Conservation (phyloP, 441 rosid genomes). For the Mallotus japonicus region DNA sequence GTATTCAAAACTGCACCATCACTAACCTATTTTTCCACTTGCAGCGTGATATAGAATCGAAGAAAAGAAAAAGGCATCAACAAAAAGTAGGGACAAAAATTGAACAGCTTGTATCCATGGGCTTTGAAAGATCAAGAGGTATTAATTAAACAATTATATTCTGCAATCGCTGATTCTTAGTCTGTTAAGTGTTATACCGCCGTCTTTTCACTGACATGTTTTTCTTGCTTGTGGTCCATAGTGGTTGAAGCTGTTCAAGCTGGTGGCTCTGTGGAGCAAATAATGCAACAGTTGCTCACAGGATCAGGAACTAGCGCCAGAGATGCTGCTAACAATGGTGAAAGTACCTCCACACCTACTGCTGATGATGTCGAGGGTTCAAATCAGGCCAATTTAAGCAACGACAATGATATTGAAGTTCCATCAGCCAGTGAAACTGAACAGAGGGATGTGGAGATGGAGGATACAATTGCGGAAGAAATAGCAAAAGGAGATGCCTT, state of each 20-base stretch:
- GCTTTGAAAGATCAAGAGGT: constrained; percentile 78
- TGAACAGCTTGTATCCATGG: constrained; percentile 77
- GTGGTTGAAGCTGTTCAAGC: constrained; percentile 55
- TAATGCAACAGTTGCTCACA: constrained; percentile 47
- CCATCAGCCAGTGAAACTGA: constrained; percentile 25
- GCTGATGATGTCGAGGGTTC: constrained; percentile 8
- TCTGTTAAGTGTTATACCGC: background rate
- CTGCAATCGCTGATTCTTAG: background rate
- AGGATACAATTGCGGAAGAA: constrained; percentile 58
- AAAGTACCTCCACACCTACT: constrained; percentile 20
- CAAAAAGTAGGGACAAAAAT: constrained; percentile 34
- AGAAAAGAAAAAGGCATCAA: constrained; percentile 62
- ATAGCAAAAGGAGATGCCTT: constrained; percentile 52
- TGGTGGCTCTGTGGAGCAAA: constrained; percentile 47
- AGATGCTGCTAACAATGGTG: constrained; percentile 16
- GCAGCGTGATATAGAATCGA: constrained; percentile 62
- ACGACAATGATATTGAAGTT: constrained; percentile 23
- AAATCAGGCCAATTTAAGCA: constrained; percentile 3
- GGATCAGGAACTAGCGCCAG: constrained; percentile 26
- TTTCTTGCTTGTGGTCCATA: constrained; percentile 24
- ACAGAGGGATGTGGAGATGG: constrained; percentile 71
- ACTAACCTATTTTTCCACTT: constrained; percentile 22
- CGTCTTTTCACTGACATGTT: background rate
- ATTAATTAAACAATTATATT: constrained; percentile 6
- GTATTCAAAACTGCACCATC: background rate